phyloP scores from a whole-genome alignment of 2,329 filamentous ascomycete species.

The Orbilia quercus region DNA sequence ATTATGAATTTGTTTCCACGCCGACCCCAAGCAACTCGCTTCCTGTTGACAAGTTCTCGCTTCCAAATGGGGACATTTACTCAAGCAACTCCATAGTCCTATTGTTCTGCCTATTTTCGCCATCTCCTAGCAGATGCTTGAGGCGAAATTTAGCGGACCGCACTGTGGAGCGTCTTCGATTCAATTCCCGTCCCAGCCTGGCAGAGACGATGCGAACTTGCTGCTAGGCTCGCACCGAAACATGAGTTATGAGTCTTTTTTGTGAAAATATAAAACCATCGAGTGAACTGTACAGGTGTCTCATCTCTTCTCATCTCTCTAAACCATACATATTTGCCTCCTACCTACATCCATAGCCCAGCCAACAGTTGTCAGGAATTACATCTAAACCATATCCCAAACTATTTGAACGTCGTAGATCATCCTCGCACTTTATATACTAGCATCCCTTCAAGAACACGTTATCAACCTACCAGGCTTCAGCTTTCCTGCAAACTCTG shows the following conservation, averaged over 20 bases:
- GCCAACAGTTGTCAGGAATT: conserved; percentile 1
- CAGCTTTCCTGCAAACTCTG: no score
- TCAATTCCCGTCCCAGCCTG: conserved; percentile 5
- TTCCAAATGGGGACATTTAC: neutral
- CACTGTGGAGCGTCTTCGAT: conserved; percentile 12
- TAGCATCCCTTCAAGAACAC: neutral
- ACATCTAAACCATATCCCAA: neutral
- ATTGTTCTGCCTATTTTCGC: conserved; percentile 1
- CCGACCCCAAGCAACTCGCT: conserved; percentile 13
- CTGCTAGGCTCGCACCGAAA: neutral
- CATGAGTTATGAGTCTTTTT: neutral
- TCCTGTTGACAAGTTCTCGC: conserved; percentile 8
- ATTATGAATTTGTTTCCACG: no score
- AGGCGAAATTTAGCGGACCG: conserved; percentile 3
- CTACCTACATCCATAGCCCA: conserved; percentile 15
- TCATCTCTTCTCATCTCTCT: neutral
- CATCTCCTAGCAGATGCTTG: conserved; percentile 35
- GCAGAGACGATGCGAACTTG: conserved; percentile 14
- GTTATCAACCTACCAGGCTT: no score
- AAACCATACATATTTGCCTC: conserved; percentile 30
- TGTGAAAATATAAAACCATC: conserved; percentile 5
- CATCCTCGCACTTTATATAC: conserved; percentile 9
- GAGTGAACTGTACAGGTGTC: neutral
- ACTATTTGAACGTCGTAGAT: neutral
- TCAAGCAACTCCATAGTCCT: neutral